phyloP scores from a whole-genome alignment of 495 filamentous ascomycete genomes.

The Xylaria flabelliformis region DNA sequence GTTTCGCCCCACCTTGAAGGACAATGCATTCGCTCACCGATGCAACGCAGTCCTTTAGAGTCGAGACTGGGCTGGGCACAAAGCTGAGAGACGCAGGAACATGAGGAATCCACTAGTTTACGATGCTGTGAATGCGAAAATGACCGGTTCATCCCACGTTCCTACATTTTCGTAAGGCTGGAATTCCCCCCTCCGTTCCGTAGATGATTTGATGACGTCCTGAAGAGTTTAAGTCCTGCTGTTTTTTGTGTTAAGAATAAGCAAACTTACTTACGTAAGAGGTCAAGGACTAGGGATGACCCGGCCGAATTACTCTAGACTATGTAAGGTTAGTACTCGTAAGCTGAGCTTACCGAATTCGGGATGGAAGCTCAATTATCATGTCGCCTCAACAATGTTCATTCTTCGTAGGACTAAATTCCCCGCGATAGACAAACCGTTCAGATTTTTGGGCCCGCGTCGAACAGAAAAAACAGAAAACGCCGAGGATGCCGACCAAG shows the following conservation, averaged over 20 bases:
- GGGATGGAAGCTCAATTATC: background rate
- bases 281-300: background rate
- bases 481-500: slow-evolving; percentile 33
- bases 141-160: background rate
- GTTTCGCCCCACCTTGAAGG: background rate
- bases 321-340: background rate
- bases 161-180: background rate
- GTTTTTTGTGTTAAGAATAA: background rate
- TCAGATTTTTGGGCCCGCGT: background rate
- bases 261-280: background rate
- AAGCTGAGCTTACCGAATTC: background rate
- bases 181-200: too few relatives aligned
- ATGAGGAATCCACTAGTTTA: background rate
- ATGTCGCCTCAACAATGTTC: slow-evolving; percentile 2
- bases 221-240: too few relatives aligned
- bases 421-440: background rate
- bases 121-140: too few relatives aligned
- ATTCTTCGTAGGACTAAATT: background rate
- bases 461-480: background rate
- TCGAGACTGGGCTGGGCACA: background rate
- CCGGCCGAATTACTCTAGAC: background rate
- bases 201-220: background rate
- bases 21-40: slow-evolving; percentile 1
- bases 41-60: background rate
- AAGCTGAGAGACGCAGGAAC: background rate